Conservation (phyloP, 176 grass and related monocot species). For the Sorghum bicolor region Sorghum_bicolor_NCBIv3 NC_012874.2:2935001-2935500, state of each 20-base stretch:
- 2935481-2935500: not conserved
- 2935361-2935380: too few species aligned
- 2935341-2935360: too few species aligned
- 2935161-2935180: slow-evolving; percentile 55
- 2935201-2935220: slow-evolving; percentile 98
- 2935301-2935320: slow-evolving; percentile 90
- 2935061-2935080: slow-evolving; percentile 93
- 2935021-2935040: slow-evolving; percentile 43
- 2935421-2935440: not conserved
- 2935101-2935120: not conserved
- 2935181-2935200: slow-evolving; percentile 90
- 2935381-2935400: too few species aligned
- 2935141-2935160: not conserved
- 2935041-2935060: slow-evolving; percentile 99
- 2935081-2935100: slow-evolving; percentile 57
- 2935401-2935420: not conserved
- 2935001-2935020: not conserved
- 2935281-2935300: slow-evolving; percentile 75
- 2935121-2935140: slow-evolving; percentile 7
- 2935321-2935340: slow-evolving; percentile 3
- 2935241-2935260: slow-evolving; percentile 98
- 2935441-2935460: not conserved
- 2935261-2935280: slow-evolving; percentile 94
- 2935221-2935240: slow-evolving; percentile 92
- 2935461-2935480: not conserved